Evolutionary conservation across 176 grass and related monocot genomes (phyloP).

Genomic region (Guadua angustifolia): DNA sequence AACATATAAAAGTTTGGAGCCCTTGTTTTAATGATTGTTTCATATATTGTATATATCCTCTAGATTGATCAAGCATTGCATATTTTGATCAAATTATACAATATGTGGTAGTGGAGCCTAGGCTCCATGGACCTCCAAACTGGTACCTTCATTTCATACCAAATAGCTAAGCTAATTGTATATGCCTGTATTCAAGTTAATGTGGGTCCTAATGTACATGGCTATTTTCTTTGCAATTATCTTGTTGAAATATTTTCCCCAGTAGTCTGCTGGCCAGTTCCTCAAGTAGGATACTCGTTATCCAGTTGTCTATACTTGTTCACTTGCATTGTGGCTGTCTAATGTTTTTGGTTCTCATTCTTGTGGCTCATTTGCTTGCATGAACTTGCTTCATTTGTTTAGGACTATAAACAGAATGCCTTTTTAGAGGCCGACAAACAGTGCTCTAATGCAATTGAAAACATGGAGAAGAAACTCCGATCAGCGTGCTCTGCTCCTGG

Average conservation of each 20-base stretch:
- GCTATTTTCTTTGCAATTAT: background rate
- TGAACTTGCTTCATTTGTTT: slow-evolving; percentile 36
- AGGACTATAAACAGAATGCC: slow-evolving; percentile 74
- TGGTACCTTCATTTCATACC: slow-evolving; percentile 1
- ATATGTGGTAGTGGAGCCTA: background rate
- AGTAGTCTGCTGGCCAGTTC: background rate
- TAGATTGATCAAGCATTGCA: background rate
- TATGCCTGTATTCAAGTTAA: background rate
- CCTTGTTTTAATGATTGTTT: background rate
- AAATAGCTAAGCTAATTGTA: slow-evolving; percentile 8
- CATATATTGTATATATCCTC: background rate
- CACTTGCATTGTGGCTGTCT: background rate
- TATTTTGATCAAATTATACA: background rate
- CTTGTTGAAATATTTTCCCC: slow-evolving; percentile 1
- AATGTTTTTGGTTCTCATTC: slow-evolving; percentile 12
- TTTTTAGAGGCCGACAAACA: slow-evolving; percentile 73
- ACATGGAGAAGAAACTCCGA: slow-evolving; percentile 78
- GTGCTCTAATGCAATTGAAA: slow-evolving; percentile 62
- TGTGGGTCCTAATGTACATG: background rate
- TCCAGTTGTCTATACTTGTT: slow-evolving; percentile 2
- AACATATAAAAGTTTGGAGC: background rate
- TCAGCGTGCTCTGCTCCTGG: slow-evolving; percentile 56
- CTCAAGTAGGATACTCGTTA: background rate
- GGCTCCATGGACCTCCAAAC: background rate
- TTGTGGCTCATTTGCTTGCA: background rate